Conservation (phyloP, 176 grass and related monocot species). For the Carex scoparia region DNA sequence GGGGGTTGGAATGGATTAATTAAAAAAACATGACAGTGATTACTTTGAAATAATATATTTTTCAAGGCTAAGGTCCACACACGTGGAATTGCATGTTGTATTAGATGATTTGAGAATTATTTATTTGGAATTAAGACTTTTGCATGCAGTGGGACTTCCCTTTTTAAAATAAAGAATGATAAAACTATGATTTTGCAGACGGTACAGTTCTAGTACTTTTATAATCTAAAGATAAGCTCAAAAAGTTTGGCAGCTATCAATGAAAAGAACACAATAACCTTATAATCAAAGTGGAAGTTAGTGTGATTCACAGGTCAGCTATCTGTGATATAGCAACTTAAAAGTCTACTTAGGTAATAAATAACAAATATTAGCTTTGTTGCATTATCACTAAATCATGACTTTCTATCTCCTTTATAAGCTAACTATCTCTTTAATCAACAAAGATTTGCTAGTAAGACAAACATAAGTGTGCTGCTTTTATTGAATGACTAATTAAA, state of each 20-base stretch:
- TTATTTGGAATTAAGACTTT: slow-evolving; percentile 37
- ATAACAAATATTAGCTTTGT: background rate
- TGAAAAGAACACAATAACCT: background rate
- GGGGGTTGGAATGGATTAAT: background rate
- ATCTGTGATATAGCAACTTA: background rate
- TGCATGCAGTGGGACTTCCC: background rate
- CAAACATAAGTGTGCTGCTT: background rate
- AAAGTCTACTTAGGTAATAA: slow-evolving; percentile 20
- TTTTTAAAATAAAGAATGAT: background rate
- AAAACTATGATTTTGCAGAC: background rate
- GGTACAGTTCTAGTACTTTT: background rate
- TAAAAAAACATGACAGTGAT: slow-evolving; percentile 15
- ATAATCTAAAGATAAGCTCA: background rate
- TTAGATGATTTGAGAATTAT: slow-evolving; percentile 20
- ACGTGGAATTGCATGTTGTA: slow-evolving; percentile 31
- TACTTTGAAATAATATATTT: background rate
- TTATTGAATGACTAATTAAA: background rate
- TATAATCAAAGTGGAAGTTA: background rate
- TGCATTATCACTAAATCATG: background rate
- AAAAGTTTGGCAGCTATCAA: slow-evolving; percentile 9
- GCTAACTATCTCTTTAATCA: background rate
- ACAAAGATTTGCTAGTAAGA: slow-evolving; percentile 3
- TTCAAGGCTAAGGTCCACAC: slow-evolving; percentile 29
- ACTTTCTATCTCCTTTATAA: slow-evolving; percentile 4
- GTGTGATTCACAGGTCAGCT: too few relatives aligned